Evolutionary conservation across 257 asterid genomes (phyloP).

Genomic region (Solanum arcanum): DNA sequence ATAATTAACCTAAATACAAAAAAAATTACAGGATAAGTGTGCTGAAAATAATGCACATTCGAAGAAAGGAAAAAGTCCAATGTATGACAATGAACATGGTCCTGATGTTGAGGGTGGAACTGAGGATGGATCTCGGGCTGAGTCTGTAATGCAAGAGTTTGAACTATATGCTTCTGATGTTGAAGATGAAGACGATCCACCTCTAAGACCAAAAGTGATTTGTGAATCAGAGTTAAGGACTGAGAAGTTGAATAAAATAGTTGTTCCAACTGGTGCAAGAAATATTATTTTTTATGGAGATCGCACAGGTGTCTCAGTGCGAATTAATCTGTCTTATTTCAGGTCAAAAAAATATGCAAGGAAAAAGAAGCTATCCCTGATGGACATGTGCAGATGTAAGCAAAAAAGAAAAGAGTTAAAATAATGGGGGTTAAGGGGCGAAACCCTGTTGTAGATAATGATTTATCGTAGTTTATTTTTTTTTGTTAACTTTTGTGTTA

Average conservation of each 20-base stretch:
- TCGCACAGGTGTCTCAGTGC: too few species aligned
- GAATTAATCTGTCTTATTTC: neutral
- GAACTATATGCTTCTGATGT: neutral
- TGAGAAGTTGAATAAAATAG: neutral
- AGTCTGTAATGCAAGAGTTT: neutral
- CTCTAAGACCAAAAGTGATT: neutral
- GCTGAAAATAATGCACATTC: neutral
- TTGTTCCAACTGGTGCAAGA: neutral
- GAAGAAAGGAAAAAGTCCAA: neutral
- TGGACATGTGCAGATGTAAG: neutral
- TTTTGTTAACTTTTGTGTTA: too few species aligned
- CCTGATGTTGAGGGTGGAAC: too few species aligned
- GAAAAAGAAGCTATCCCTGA: neutral
- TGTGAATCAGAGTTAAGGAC: neutral
- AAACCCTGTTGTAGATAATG: too few species aligned
- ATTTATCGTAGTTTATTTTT: too few species aligned
- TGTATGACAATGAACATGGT: too few species aligned
- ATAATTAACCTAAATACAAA: too few species aligned
- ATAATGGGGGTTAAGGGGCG: too few species aligned
- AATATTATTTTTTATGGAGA: neutral
- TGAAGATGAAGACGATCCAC: neutral
- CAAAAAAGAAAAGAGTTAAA: too few species aligned
- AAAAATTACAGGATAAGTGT: neutral
- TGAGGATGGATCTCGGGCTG: too few species aligned
- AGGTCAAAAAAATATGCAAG: neutral